Conservation (phyloP, 2,329 filamentous ascomycete species). For the Xylariaceae sp. region DNA sequence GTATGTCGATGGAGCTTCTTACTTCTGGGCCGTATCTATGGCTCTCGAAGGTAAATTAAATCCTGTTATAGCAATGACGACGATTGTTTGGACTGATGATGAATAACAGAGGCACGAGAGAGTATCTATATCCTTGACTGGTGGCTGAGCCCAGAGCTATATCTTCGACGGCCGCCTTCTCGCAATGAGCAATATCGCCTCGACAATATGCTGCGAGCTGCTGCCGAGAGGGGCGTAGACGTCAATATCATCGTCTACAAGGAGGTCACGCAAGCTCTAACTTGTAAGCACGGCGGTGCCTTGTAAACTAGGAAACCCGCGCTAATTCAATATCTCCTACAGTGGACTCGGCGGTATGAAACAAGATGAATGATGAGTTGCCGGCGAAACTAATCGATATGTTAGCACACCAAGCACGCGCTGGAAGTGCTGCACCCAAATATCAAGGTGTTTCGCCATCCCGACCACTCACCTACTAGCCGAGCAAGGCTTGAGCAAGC, state of each 20-base stretch:
- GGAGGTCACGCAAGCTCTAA: constrained; percentile 83
- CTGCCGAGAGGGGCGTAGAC: constrained; percentile 82
- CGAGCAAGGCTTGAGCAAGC: constrained; percentile 72
- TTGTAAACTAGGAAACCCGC: constrained; percentile 13
- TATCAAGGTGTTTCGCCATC: constrained; percentile 88
- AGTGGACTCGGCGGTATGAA: constrained; percentile 51
- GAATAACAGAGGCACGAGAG: constrained; percentile 66
- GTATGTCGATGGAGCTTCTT: constrained; percentile 84
- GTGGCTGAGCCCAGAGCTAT: constrained; percentile 91
- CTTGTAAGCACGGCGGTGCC: constrained; percentile 65
- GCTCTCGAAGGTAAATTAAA: constrained; percentile 68
- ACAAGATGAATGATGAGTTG: background rate
- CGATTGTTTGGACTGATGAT: constrained; percentile 11
- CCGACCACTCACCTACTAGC: constrained; percentile 79
- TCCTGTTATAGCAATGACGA: background rate
- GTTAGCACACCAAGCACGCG: constrained; percentile 77
- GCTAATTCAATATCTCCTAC: constrained; percentile 19
- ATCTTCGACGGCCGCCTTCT: constrained; percentile 81
- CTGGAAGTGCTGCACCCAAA: constrained; percentile 81
- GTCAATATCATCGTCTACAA: constrained; percentile 92
- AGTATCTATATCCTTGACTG: constrained; percentile 87
- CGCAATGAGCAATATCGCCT: constrained; percentile 84
- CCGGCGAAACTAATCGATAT: background rate
- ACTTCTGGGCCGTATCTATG: constrained; percentile 84
- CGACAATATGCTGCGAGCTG: constrained; percentile 81